Evolutionary conservation across 2,329 filamentous ascomycete species (phyloP), one percentile per base, ranked within the genome.

Genomic region (Neonectria neomacrospora): DNA sequence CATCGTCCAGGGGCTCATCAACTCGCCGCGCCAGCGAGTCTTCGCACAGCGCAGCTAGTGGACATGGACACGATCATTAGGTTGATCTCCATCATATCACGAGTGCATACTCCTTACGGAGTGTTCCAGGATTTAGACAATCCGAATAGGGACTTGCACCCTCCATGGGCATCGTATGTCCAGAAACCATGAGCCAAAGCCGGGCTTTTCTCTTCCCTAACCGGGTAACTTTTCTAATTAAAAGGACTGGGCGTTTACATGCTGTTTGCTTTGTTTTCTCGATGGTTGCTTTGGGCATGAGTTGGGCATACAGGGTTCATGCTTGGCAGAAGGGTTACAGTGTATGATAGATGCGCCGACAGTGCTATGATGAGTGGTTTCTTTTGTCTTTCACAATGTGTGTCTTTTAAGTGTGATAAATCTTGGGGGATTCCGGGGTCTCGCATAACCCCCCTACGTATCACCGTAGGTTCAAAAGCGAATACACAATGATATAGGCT

Each of bases 1-100:
- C 72, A 3, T 76, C 76, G 3, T 78, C 77, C 23, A 71, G 74
- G 58, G 74, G 71, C 9, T 76, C 77, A 3, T 80, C 78, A 3
- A 77, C 73, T n/a, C 74, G 77, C 20, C 72, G 78, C 16, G 72
- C 72, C 16, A 80, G 78, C 60, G 71, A 77, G 34, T 78, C 77
- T 8, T 75, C 74, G 18, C 74, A 74, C 23, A 70, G 69, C 42
- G 68, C 57, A 16, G 45, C 28, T 26, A 67, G 67, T 56, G 56
- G 67, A 50, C 64, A 71, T 44, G 45, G 53, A 44, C 58, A 70
- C 16, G 44, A 63, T 48, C 61, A 65, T 22, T 63, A 58, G 44
- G 32, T 47, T 48, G 47, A 32, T 54, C 26, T 44, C 47, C n/a
- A 7, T 20, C 23, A 20, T 26, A 53, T 10, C 16, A 50, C 6